These are phyloP conservation scores for Rhodamnia argentea DNA, from an alignment of 345 rosid species.

Conservation along the genomic window DNA sequence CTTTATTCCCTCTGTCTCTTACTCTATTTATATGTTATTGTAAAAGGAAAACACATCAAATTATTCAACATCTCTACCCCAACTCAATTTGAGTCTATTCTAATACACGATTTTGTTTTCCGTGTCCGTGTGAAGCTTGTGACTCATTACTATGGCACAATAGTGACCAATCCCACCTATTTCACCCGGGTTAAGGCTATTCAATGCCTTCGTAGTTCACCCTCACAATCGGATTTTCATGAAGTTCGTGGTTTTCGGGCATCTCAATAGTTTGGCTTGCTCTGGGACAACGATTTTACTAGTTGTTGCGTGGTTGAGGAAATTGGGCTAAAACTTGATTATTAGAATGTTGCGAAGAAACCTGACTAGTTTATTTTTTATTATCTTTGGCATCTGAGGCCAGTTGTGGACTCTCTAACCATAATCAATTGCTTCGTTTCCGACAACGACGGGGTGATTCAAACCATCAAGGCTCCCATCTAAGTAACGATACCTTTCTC, in stretches of 20 bases:
- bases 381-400: background rate
- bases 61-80: background rate
- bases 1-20: background rate
- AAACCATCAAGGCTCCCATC: background rate
- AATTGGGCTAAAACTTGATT: background rate
- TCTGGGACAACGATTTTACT: background rate
- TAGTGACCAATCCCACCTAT: background rate
- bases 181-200: background rate
- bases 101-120: background rate
- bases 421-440: background rate
- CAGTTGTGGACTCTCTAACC: background rate
- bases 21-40: background rate
- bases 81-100: background rate
- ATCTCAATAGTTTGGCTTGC: background rate
- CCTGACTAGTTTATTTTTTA: background rate
- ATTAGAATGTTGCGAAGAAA: background rate
- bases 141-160: background rate
- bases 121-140: background rate
- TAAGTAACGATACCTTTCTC: background rate
- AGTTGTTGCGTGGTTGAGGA: background rate
- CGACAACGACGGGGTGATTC: background rate
- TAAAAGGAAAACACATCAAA: background rate
- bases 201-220: too few species aligned
- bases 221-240: background rate
- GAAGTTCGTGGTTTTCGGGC: background rate